These are phyloP conservation scores for Exobasidium rhododendri DNA, from an alignment of 1,284 basidiomycete genomes.

Conservation along the genomic window DNA sequence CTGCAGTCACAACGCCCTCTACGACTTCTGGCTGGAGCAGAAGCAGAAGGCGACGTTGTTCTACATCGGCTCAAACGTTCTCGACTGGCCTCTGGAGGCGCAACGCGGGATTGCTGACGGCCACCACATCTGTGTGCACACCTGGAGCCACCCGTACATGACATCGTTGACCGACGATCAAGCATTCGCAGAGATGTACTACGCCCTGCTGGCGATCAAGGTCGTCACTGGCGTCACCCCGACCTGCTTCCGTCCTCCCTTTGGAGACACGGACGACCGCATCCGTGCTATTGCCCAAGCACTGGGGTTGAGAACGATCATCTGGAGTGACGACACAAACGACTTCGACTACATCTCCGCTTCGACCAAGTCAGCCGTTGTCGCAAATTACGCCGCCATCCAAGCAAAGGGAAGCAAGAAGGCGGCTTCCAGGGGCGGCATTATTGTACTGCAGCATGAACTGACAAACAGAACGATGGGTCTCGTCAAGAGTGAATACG, in stretches of 20 bases:
- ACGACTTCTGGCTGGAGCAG: constrained; percentile 25
- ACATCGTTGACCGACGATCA: constrained; percentile 24
- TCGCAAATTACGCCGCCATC: background rate
- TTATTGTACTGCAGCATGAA: constrained; percentile 5
- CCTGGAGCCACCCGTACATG: constrained; percentile 31
- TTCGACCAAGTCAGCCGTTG: background rate
- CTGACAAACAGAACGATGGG: background rate
- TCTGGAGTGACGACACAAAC: constrained; percentile 51
- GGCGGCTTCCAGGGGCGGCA: background rate
- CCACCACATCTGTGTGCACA: constrained; percentile 31
- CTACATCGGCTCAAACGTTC: constrained; percentile 33
- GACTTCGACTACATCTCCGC: background rate
- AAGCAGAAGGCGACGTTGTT: constrained; percentile 34
- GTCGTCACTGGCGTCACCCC: constrained; percentile 58
- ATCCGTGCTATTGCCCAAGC: constrained; percentile 57
- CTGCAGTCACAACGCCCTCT: constrained; percentile 35
- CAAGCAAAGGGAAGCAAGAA: background rate
- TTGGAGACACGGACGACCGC: constrained; percentile 60
- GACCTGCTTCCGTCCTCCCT: constrained; percentile 55
- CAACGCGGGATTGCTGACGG: constrained; percentile 28
- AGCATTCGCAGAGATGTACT: constrained; percentile 61
- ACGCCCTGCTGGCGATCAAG: constrained; percentile 59
- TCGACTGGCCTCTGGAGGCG: constrained; percentile 20
- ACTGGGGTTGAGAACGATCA: constrained; percentile 57
- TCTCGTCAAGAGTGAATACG: background rate